Percentiles rank a stretch among this genome's conserved stretches.
Conservation (phyloP, 2,329 filamentous ascomycete genomes). For the Fusarium sp. region DNA sequence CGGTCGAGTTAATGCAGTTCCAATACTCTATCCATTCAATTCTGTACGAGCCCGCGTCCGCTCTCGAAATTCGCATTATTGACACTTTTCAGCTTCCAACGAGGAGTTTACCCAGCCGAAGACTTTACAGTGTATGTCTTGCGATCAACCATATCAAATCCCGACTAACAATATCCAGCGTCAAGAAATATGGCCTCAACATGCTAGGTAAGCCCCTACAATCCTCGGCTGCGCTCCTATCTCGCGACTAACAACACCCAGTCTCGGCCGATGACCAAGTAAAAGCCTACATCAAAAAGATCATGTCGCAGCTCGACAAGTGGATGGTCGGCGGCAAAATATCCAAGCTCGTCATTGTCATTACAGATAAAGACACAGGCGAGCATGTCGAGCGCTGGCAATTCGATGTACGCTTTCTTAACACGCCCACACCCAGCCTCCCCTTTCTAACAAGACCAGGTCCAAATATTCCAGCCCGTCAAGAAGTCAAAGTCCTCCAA, state of each 20-base stretch:
- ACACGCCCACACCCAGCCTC: not conserved
- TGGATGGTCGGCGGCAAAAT: slow-evolving; percentile 99
- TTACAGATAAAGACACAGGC: slow-evolving; percentile 96
- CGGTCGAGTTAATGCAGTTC: slow-evolving; percentile 66
- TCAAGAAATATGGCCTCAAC: slow-evolving; percentile 99
- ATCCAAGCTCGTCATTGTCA: slow-evolving; percentile 94
- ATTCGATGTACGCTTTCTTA: slow-evolving; percentile 76
- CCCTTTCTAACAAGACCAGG: slow-evolving; percentile 21
- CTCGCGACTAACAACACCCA: slow-evolving; percentile 45
- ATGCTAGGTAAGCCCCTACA: slow-evolving; percentile 75
- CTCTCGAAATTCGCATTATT: not conserved
- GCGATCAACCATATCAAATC: not conserved
- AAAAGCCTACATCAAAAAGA: slow-evolving; percentile 98
- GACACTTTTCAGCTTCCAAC: slow-evolving; percentile 75
- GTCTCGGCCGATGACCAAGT: slow-evolving; percentile 98
- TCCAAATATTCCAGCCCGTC: slow-evolving; percentile 29
- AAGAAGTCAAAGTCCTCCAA: slow-evolving; percentile 56
- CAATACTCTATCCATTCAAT: slow-evolving; percentile 99
- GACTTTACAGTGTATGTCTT: slow-evolving; percentile 86
- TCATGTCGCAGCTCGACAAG: slow-evolving; percentile 96
- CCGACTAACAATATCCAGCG: slow-evolving; percentile 51
- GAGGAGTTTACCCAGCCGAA: slow-evolving; percentile 87
- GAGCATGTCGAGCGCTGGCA: slow-evolving; percentile 98
- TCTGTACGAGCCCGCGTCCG: slow-evolving; percentile 64
- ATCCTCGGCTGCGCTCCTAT: no score